Conservation (phyloP, 2,329 filamentous ascomycete species). For the Aspergillus uvarum region DNA sequence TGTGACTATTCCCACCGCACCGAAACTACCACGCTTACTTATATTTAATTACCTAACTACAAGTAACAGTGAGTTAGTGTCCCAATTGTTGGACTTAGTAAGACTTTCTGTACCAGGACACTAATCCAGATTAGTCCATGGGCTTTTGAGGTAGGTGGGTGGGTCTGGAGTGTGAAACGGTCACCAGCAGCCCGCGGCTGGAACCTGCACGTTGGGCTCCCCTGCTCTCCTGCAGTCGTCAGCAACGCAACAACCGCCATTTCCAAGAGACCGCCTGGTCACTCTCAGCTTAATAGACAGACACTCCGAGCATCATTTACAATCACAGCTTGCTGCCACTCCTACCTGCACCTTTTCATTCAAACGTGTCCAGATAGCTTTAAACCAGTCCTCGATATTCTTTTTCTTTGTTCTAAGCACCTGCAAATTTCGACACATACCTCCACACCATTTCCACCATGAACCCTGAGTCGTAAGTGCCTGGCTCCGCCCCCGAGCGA, state of each 20-base stretch:
- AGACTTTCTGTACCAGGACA: conserved; percentile 12
- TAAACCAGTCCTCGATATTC: background rate
- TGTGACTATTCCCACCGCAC: too few relatives aligned
- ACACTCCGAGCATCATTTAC: conserved; percentile 20
- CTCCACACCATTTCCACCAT: conserved; percentile 35
- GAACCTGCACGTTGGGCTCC: conserved; percentile 28
- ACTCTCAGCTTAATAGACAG: conserved; percentile 21
- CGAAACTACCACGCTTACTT: too few relatives aligned
- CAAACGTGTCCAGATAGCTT: conserved; percentile 1
- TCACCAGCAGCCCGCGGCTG: conserved; percentile 8
- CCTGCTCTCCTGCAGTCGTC: conserved; percentile 31
- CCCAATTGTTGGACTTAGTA: too few relatives aligned
- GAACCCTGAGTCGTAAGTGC: conserved; percentile 52
- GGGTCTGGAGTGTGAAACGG: conserved; percentile 22
- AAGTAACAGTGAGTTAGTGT: too few relatives aligned
- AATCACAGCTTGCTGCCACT: conserved; percentile 14
- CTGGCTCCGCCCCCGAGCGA: conserved; percentile 10
- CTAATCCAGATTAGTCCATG: conserved; percentile 19
- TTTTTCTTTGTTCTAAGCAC: background rate
- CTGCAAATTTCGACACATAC: conserved; percentile 8
- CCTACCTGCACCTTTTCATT: background rate
- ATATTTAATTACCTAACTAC: too few relatives aligned
- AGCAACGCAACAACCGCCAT: conserved; percentile 28
- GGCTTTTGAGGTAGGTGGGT: conserved; percentile 8
- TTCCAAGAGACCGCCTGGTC: conserved; percentile 24